phyloP scores from a whole-genome alignment of 768 basidiomycete genomes.

The Lactarius pseudohatsudake region DNA sequence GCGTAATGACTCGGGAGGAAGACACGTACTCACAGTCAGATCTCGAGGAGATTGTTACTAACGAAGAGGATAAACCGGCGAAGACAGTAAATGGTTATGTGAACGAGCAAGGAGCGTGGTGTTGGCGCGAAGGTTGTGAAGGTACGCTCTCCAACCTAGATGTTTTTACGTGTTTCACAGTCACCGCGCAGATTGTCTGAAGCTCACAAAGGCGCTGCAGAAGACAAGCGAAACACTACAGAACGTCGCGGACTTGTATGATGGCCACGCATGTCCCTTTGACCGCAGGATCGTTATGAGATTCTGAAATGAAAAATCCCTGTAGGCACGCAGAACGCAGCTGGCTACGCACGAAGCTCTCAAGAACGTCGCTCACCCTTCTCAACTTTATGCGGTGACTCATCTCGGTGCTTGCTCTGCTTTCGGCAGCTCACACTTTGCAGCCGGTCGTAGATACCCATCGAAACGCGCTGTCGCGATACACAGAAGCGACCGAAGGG shows the following conservation, averaged over 20 bases:
- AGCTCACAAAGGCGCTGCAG: constrained; percentile 75
- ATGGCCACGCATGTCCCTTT: constrained; percentile 62
- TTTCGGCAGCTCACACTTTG: background rate
- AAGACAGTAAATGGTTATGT: constrained; percentile 52
- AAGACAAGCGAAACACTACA: constrained; percentile 72
- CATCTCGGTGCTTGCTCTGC: background rate
- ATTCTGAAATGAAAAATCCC: constrained; percentile 19
- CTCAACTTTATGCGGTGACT: constrained; percentile 64
- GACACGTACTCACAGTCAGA: constrained; percentile 47
- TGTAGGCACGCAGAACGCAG: constrained; percentile 70
- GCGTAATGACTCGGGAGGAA: constrained; percentile 29
- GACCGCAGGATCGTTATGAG: background rate
- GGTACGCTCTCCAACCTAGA: constrained; percentile 41
- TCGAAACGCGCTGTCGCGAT: constrained; percentile 62
- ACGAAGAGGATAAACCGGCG: constrained; percentile 23
- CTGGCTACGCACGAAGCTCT: constrained; percentile 73
- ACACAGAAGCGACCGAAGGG: constrained; percentile 50
- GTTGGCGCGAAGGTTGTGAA: constrained; percentile 78
- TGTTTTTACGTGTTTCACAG: background rate
- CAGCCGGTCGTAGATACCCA: constrained; percentile 78
- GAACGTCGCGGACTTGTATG: constrained; percentile 73
- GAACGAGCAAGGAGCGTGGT: constrained; percentile 80
- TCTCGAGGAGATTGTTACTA: constrained; percentile 38
- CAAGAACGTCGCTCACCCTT: constrained; percentile 75
- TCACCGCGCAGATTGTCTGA: constrained; percentile 59